Conservation (phyloP, 768 basidiomycete genomes). For the Amanita fuliginea region DNA sequence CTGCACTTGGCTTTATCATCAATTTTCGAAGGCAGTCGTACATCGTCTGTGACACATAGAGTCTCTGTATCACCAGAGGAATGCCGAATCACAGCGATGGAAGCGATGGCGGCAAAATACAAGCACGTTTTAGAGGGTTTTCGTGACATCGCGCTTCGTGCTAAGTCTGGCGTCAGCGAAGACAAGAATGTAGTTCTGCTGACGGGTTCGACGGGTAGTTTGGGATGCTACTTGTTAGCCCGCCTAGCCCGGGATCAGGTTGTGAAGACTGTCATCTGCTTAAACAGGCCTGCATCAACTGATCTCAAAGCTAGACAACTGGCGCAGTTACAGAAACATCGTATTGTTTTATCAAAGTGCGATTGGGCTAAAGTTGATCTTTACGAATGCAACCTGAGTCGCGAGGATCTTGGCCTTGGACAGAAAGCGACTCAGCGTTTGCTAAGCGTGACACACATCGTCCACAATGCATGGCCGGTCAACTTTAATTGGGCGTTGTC, state of each 20-base stretch:
- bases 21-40: conserved; percentile 12
- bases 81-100: conserved; percentile 16
- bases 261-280: conserved; percentile 19
- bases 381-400: conserved; percentile 17
- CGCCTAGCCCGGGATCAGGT: conserved; percentile 15
- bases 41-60: not conserved
- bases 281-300: conserved; percentile 16
- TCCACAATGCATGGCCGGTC: conserved; percentile 31
- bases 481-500: conserved; percentile 29
- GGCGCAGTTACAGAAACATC: conserved; percentile 19
- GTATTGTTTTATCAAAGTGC: conserved; percentile 13
- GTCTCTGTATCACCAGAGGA: not conserved
- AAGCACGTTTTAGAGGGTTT: not conserved
- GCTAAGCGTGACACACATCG: conserved; percentile 18
- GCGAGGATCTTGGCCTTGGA: conserved; percentile 15
- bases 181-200: conserved; percentile 14
- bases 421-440: conserved; percentile 19
- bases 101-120: conserved; percentile 19
- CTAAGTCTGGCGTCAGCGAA: not conserved
- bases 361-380: conserved; percentile 21
- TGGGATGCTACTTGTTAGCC: conserved; percentile 23
- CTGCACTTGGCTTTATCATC: conserved; percentile 12
- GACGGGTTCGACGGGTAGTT: conserved; percentile 27
- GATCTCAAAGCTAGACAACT: conserved; percentile 16
- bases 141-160: not conserved